phyloP scores from a whole-genome alignment of 2,329 filamentous ascomycete genomes.

The Diaporthe nobilis region DNA sequence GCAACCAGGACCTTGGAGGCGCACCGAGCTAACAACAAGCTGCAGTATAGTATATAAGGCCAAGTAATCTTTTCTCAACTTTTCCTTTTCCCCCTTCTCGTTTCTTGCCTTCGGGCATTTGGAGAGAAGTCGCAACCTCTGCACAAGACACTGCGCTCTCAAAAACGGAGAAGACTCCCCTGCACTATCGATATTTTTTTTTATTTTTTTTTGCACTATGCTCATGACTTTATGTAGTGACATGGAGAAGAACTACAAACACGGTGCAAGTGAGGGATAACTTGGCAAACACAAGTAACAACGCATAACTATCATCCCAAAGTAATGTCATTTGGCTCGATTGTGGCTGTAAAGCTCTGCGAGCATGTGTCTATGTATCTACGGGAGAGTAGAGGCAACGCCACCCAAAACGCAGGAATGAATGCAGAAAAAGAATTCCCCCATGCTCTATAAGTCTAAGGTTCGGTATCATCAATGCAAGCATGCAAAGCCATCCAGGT shows the following conservation, averaged over 20 bases:
- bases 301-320: not conserved
- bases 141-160: not conserved
- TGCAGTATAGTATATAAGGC: slow-evolving; percentile 3
- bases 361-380: slow-evolving; percentile 20
- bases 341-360: slow-evolving; percentile 1
- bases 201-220: not conserved
- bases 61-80: not conserved
- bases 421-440: not conserved
- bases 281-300: not conserved
- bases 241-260: not conserved
- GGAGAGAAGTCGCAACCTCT: not conserved
- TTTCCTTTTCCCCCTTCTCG: no score
- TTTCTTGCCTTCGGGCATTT: not conserved
- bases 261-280: not conserved
- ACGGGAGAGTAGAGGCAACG: not conserved
- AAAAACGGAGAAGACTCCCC: not conserved
- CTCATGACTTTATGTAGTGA: not conserved
- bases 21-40: not conserved
- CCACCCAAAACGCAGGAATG: not conserved
- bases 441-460: slow-evolving; percentile 30
- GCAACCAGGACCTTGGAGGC: not conserved
- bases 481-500: slow-evolving; percentile 7
- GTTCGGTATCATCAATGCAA: slow-evolving; percentile 30
- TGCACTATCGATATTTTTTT: not conserved
- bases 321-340: not conserved